Conservation (phyloP, 306 rosid genomes). For the Citrullus mucosospermus region DNA sequence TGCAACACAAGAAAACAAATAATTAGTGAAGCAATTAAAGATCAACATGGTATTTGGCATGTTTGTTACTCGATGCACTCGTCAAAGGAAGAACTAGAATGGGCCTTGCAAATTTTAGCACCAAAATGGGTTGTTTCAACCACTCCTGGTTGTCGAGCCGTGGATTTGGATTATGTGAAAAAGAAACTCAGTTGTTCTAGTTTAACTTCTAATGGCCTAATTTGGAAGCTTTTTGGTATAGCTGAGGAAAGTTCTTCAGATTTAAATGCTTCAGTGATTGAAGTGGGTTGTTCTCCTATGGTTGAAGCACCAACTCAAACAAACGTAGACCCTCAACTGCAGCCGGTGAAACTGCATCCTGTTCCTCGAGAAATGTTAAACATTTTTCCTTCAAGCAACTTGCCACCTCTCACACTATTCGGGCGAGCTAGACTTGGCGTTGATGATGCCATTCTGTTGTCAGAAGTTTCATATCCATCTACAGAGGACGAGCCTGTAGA, state of each 20-base stretch:
- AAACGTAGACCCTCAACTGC: constrained; percentile 20
- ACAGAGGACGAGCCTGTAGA: constrained; percentile 16
- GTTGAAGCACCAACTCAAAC: constrained; percentile 27
- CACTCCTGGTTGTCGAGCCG: constrained; percentile 63
- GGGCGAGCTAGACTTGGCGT: constrained; percentile 64
- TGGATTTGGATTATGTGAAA: constrained; percentile 57
- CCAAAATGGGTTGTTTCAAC: constrained; percentile 92
- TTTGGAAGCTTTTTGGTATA: constrained; percentile 53
- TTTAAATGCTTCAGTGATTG: constrained; percentile 16
- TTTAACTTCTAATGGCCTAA: constrained; percentile 20
- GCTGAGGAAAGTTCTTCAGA: constrained; percentile 19
- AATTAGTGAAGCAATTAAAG: constrained; percentile 51
- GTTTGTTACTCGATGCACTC: constrained; percentile 79
- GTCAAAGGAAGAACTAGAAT: constrained; percentile 69
- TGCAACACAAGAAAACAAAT: constrained; percentile 31
- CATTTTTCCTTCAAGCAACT: constrained; percentile 27
- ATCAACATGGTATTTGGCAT: constrained; percentile 77
- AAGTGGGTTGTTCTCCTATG: constrained; percentile 12
- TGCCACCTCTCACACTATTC: constrained; percentile 44
- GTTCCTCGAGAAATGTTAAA: constrained; percentile 14
- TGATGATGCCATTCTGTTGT: constrained; percentile 22
- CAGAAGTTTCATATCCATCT: constrained; percentile 9
- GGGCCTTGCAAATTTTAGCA: constrained; percentile 64
- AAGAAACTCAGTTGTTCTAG: constrained; percentile 38
- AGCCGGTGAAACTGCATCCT: constrained; percentile 18